Conservation (phyloP, 2,329 filamentous ascomycete species). For the Penicillium sp. region DNA sequence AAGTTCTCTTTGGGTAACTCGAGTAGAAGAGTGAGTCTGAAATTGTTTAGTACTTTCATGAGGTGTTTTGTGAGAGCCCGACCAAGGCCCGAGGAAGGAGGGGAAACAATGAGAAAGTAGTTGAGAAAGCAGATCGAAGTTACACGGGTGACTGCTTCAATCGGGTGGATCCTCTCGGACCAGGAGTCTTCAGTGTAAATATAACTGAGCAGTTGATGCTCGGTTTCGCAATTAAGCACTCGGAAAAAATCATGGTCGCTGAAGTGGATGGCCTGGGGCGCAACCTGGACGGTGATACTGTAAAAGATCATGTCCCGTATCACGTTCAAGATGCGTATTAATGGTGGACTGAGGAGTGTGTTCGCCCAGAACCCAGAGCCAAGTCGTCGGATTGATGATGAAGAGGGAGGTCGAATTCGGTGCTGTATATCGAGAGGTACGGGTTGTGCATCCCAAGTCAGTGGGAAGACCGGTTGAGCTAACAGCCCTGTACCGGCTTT, state of each 20-base stretch:
- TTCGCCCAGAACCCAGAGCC: constrained; percentile 31
- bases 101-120: constrained; percentile 34
- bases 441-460: constrained; percentile 34
- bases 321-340: constrained; percentile 28
- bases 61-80: constrained; percentile 35
- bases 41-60: constrained; percentile 22
- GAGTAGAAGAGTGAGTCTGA: constrained; percentile 14
- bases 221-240: constrained; percentile 35
- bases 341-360: constrained; percentile 27
- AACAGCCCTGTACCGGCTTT: constrained; percentile 37
- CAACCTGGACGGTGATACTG: constrained; percentile 27
- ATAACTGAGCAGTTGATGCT: constrained; percentile 42
- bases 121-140: constrained; percentile 35
- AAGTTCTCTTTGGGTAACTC: constrained; percentile 20
- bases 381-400: constrained; percentile 26
- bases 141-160: constrained; percentile 33
- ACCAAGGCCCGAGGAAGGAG: constrained; percentile 34
- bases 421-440: constrained; percentile 28
- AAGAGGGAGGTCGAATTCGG: constrained; percentile 30
- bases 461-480: constrained; percentile 34
- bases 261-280: constrained; percentile 19
- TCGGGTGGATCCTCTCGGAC: constrained; percentile 18
- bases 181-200: constrained; percentile 21
- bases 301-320: constrained; percentile 36
- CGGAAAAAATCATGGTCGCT: constrained; percentile 36